These are phyloP conservation scores for Phytopythium chamaehyphon DNA, from an alignment of 352 stramenopile species.

Conservation along the genomic window DNA sequence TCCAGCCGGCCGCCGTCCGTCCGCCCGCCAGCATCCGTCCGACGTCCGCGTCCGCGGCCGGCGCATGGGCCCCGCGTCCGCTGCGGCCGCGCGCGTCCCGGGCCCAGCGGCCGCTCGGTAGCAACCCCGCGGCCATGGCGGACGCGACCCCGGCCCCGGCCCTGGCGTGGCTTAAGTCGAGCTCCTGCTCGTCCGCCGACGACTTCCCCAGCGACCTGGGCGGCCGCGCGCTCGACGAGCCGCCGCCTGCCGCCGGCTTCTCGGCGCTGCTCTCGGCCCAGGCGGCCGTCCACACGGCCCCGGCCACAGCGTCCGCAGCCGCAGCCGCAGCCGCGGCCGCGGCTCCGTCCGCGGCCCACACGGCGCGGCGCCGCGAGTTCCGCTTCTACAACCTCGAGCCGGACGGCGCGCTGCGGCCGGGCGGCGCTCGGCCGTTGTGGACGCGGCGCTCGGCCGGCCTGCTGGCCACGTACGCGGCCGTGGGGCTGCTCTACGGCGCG, in stretches of 20 bases:
- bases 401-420: conserved; percentile 57
- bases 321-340: no score
- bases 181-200: conserved; percentile 16
- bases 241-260: neutral
- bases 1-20: neutral
- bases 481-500: conserved; percentile 64
- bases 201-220: conserved; percentile 21
- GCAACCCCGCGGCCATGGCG: neutral
- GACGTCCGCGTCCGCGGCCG: neutral
- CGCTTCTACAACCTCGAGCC: conserved; percentile 58
- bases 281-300: conserved; percentile 1
- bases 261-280: neutral
- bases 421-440: conserved; percentile 44
- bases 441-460: conserved; percentile 45
- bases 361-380: conserved; percentile 24
- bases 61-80: conserved; percentile 1
- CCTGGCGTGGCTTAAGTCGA: conserved; percentile 32
- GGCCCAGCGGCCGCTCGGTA: no score
- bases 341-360: neutral
- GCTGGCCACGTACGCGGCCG: conserved; percentile 63
- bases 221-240: conserved; percentile 3
- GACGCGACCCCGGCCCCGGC: neutral
- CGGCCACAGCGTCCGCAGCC: neutral
- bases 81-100: conserved; percentile 1
- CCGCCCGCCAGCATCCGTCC: neutral